phyloP scores from a whole-genome alignment of 768 basidiomycete genomes.

The Daedaleopsis nitida region DNA sequence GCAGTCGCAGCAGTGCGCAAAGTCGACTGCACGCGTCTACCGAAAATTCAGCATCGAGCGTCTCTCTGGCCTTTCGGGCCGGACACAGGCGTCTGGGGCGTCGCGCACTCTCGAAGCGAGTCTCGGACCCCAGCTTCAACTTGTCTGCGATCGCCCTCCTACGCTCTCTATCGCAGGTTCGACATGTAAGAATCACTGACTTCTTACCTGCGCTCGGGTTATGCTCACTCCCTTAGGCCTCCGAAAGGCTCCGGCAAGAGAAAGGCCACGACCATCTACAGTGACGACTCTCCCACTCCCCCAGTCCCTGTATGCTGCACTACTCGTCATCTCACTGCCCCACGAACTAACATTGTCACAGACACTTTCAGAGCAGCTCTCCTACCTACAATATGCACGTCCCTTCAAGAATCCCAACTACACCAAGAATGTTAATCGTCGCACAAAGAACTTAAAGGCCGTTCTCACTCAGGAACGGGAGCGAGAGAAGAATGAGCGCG shows the following conservation, averaged over 20 bases:
- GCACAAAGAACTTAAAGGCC: constrained; percentile 79
- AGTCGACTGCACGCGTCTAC: no score
- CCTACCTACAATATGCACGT: constrained; percentile 66
- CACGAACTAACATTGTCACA: constrained; percentile 26
- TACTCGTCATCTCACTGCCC: neutral
- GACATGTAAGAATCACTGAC: neutral
- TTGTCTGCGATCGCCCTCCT: neutral
- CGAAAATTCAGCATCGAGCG: no score
- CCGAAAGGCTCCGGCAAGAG: constrained; percentile 37
- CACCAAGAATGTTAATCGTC: constrained; percentile 66
- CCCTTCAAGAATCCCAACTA: constrained; percentile 81
- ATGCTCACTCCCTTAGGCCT: constrained; percentile 28
- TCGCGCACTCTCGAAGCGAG: no score
- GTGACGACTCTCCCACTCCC: constrained; percentile 34
- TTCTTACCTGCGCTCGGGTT: no score
- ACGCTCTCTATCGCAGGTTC: neutral
- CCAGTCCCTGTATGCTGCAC: constrained; percentile 29
- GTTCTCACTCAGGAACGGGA: constrained; percentile 81
- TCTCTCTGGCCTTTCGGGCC: no score
- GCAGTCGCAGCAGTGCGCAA: no score
- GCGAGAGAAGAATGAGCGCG: constrained; percentile 68
- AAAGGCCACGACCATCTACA: constrained; percentile 25
- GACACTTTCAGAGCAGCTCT: constrained; percentile 75
- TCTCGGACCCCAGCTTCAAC: no score
- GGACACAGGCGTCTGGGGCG: no score